Conservation (phyloP, 768 basidiomycete species). For the Gymnopilus junonius region DNA sequence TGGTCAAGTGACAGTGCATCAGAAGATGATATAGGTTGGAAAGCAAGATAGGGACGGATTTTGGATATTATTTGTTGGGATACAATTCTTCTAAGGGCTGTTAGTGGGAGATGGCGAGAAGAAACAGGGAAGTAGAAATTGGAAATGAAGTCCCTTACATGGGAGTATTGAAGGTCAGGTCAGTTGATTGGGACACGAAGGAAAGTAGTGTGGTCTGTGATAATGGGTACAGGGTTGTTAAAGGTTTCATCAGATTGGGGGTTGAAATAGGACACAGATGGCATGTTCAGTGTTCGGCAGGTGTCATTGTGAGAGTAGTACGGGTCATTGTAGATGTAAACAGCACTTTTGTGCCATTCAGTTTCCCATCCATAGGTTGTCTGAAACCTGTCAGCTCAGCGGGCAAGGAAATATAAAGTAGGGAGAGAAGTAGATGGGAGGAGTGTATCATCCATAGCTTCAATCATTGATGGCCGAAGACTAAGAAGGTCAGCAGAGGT, state of each 20-base stretch:
- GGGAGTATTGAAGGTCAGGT: conserved; percentile 9
- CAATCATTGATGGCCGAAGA: conserved; percentile 5
- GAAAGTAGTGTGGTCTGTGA: conserved; percentile 21
- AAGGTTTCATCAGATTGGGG: no score
- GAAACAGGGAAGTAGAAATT: conserved; percentile 26
- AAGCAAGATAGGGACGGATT: conserved; percentile 17
- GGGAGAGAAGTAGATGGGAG: conserved; percentile 11
- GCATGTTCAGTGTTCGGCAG: no score
- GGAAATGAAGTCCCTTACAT: conserved; percentile 20
- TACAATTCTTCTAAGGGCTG: conserved; percentile 21
- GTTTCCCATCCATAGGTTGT: conserved; percentile 29
- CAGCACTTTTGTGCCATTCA: conserved; percentile 20
- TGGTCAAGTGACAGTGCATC: neutral
- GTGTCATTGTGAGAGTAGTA: no score
- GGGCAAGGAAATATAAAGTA: neutral
- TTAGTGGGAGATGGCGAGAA: conserved; percentile 14
- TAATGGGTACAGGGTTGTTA: neutral
- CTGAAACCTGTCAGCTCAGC: conserved; percentile 26
- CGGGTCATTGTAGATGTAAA: conserved; percentile 5
- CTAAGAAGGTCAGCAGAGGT: neutral
- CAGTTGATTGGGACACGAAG: conserved; percentile 24
- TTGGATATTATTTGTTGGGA: conserved; percentile 23
- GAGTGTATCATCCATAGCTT: conserved; percentile 17
- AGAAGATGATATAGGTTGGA: conserved; percentile 20
- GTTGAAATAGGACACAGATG: no score